phyloP scores from a whole-genome alignment of 2,329 filamentous ascomycete species.

The Fusarium coicis region DNA sequence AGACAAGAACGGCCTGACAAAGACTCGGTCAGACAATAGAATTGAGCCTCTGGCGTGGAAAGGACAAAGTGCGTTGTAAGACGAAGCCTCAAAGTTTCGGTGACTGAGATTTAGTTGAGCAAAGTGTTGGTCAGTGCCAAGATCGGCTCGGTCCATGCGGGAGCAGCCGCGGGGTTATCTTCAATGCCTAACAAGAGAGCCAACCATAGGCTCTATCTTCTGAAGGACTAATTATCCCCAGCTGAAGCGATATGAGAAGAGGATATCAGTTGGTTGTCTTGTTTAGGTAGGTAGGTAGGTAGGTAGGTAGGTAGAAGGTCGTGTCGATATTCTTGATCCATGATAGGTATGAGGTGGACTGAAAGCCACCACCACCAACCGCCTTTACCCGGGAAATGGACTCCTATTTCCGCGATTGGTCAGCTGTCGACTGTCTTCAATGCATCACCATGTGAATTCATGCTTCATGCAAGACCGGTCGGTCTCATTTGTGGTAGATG shows the following conservation, averaged over 20 bases:
- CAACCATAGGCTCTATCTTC: not conserved
- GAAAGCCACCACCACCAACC: no score
- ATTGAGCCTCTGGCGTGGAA: constrained; percentile 1
- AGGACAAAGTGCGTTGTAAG: constrained; percentile 1
- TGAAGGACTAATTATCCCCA: not conserved
- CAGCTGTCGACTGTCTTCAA: constrained; percentile 2
- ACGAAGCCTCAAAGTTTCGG: constrained; percentile 27
- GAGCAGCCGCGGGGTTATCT: constrained; percentile 32
- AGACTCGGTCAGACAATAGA: not conserved
- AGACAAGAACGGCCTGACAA: not conserved
- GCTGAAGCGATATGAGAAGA: not conserved
- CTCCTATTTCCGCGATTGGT: constrained; percentile 9
- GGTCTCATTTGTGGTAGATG: not conserved
- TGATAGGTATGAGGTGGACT: no score
- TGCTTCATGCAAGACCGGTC: not conserved
- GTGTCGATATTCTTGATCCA: not conserved
- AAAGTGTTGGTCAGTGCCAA: constrained; percentile 20
- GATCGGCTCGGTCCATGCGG: constrained; percentile 35
- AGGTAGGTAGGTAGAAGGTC: not conserved
- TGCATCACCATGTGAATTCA: constrained; percentile 3
- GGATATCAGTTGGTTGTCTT: not conserved
- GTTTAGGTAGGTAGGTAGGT: not conserved
- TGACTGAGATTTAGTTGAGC: constrained; percentile 10
- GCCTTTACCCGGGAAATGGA: constrained; percentile 10
- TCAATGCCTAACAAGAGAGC: not conserved